Evolutionary conservation across 78 protist species (phyloP), one percentile per base, ranked within the genome.

Genomic region (Dictyostelium intermedium): DNA sequence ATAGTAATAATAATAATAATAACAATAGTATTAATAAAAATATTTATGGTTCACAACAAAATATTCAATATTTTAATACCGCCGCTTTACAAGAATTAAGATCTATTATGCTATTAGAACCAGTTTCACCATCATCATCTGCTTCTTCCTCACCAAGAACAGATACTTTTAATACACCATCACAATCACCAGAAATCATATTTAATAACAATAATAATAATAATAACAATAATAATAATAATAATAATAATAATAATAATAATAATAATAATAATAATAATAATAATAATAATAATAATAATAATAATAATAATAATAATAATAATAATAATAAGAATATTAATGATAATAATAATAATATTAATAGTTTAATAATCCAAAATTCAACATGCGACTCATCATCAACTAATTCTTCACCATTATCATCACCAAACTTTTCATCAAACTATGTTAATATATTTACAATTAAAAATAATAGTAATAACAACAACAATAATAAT

Each of bases 121-220:
- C 77, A 70, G 77, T 70, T 30, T 70, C 77, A 32, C 77, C 77
- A 70, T 70, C 77, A 30, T 70, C 77, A 70, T 70, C 77, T 25
- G 77, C 77, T 27, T 30, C 77, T 25, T 70, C 77, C 20, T 70
- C 77, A 32, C 77, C 77, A 70, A 70, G 77, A 70, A 70, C 35
- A 5, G 77, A 70, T 70, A 70, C 37, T 32, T 25, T 70, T 25
- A 32, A 70, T 70, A 4, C 73, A 63, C 73, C 73, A 63, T 63
- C 73, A 8, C 73, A 63, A 25, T 63, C 73, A 63, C 73, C 73
- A 63, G 73, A 63, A 25, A 23, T 63, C 25, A 27, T 32, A 32
- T 35, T 37, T 20, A 25, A 70, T 77, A 77, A 34, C 8, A 77
- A 77, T 18, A 39, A 39, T 76, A 9, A 0, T 30, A 6, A 50